These are phyloP conservation scores for Capronia epimyces DNA, from an alignment of 2,329 filamentous ascomycete genomes.

Conservation along the genomic window DNA sequence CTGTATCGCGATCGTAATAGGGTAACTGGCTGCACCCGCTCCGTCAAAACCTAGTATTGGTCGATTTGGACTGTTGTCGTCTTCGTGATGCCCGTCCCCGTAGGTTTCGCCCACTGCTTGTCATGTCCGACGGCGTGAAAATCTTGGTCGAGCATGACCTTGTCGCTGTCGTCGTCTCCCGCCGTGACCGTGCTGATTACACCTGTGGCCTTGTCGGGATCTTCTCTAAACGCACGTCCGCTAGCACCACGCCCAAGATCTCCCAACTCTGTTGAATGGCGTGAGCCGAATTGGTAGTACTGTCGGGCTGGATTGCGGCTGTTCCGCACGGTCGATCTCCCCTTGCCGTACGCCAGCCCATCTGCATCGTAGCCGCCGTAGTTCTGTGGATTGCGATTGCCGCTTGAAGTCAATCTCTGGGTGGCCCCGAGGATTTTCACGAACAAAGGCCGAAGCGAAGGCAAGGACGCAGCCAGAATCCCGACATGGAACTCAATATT, in stretches of 20 bases:
- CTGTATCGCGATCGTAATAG: not conserved
- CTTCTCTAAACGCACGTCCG: not conserved
- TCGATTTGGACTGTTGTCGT: conserved; percentile 21
- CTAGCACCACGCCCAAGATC: conserved; percentile 10
- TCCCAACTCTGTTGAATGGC: conserved; percentile 17
- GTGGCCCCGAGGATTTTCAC: conserved; percentile 18
- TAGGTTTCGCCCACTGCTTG: conserved; percentile 1
- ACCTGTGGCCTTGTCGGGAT: conserved; percentile 1
- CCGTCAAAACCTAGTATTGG: not conserved
- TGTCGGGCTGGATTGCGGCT: conserved; percentile 12
- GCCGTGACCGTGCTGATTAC: conserved; percentile 19
- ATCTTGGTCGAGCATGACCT: conserved; percentile 20
- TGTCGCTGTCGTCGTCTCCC: conserved; percentile 21
- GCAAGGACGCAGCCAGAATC: conserved; percentile 40
- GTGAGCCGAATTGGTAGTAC: conserved; percentile 18
- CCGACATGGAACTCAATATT: conserved; percentile 42
- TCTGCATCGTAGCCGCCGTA: conserved; percentile 17
- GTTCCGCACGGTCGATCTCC: conserved; percentile 7
- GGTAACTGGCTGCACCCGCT: too few species aligned
- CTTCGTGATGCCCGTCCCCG: conserved; percentile 17
- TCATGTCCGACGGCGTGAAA: conserved; percentile 8
- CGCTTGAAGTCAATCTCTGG: conserved; percentile 14
- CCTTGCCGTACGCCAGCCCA: conserved; percentile 16
- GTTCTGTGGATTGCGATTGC: conserved; percentile 2
- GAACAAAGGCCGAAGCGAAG: conserved; percentile 38